phyloP scores from a whole-genome alignment of 257 asterid genomes.

The Gentiana macrophylla region DNA sequence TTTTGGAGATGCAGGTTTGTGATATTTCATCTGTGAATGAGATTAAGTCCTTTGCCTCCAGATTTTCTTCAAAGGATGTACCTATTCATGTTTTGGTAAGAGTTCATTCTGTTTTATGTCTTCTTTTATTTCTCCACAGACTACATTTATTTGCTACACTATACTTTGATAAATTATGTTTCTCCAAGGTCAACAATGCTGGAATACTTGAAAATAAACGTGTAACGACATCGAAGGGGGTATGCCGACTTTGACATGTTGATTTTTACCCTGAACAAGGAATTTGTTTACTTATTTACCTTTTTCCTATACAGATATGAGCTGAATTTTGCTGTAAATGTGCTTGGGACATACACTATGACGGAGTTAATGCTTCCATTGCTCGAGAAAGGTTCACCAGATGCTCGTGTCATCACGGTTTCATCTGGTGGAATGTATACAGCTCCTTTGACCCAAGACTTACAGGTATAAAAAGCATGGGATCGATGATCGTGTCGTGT shows the following conservation, averaged over 20 bases:
- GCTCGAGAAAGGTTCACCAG: constrained; percentile 82
- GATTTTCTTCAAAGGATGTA: constrained; percentile 49
- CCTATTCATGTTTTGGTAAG: constrained; percentile 83
- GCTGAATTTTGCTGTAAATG: constrained; percentile 82
- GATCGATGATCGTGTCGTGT: too few relatives aligned
- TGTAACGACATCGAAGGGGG: constrained; percentile 81
- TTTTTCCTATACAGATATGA: constrained; percentile 40
- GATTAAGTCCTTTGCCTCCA: constrained; percentile 63
- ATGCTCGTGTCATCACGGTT: constrained; percentile 94
- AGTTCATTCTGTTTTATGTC: constrained; percentile 2
- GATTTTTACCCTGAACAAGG: too few relatives aligned
- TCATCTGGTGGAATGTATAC: constrained; percentile 96
- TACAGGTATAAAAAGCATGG: constrained; percentile 33
- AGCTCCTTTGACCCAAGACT: constrained; percentile 63
- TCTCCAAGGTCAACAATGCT: constrained; percentile 79
- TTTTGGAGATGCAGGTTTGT: constrained; percentile 39
- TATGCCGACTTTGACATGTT: constrained; percentile 16
- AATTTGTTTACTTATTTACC: not conserved
- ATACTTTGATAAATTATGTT: not conserved
- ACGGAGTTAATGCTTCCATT: constrained; percentile 74
- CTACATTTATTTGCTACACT: not conserved
- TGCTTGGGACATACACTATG: constrained; percentile 69
- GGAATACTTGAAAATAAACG: constrained; percentile 68
- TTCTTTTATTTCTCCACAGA: not conserved
- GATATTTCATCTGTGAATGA: constrained; percentile 65